Percentiles rank a stretch among this genome's conserved stretches.
These are phyloP conservation scores for Yamadazyma paraphyllophila DNA, from an alignment of 805 yeast species.

Conservation along the genomic window DNA sequence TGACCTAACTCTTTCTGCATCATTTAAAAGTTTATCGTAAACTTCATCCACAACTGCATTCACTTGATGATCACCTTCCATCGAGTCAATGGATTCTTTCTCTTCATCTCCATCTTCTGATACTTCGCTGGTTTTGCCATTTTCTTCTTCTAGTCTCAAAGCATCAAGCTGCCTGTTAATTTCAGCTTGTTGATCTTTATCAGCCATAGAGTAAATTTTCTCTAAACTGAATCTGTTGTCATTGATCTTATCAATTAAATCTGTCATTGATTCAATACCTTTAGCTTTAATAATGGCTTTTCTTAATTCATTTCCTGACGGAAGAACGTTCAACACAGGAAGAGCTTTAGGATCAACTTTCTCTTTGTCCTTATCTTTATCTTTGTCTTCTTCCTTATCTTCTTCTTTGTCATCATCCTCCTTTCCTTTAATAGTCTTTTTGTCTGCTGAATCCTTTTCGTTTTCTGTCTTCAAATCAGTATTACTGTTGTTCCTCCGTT, in stretches of 20 bases:
- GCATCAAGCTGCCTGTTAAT: constrained; percentile 18
- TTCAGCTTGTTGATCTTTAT: constrained; percentile 17
- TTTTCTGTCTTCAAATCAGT: constrained; percentile 3
- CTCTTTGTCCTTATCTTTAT: constrained; percentile 8
- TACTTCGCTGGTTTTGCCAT: neutral
- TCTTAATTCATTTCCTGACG: constrained; percentile 54
- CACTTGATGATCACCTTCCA: constrained; percentile 14
- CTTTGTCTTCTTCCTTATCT: neutral
- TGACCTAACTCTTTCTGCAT: constrained; percentile 63
- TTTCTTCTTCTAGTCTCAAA: constrained; percentile 9
- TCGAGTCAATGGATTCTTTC: constrained; percentile 28
- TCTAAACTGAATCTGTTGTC: constrained; percentile 51
- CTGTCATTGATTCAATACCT: constrained; percentile 68
- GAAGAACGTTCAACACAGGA: constrained; percentile 41
- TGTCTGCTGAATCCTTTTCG: neutral
- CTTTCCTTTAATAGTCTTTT: neutral
- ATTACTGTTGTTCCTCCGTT: constrained; percentile 47
- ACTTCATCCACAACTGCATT: constrained; percentile 63
- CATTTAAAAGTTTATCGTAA: constrained; percentile 68
- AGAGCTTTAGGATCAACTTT: constrained; percentile 10
- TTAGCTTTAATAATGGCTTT: constrained; percentile 70
- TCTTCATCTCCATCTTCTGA: constrained; percentile 13
- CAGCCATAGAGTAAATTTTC: constrained; percentile 40
- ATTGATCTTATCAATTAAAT: constrained; percentile 64
- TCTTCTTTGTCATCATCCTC: neutral